Evolutionary conservation across 2,329 filamentous ascomycete genomes (phyloP), one percentile per base, ranked within the genome.

Genomic region (Fusarium musae): DNA sequence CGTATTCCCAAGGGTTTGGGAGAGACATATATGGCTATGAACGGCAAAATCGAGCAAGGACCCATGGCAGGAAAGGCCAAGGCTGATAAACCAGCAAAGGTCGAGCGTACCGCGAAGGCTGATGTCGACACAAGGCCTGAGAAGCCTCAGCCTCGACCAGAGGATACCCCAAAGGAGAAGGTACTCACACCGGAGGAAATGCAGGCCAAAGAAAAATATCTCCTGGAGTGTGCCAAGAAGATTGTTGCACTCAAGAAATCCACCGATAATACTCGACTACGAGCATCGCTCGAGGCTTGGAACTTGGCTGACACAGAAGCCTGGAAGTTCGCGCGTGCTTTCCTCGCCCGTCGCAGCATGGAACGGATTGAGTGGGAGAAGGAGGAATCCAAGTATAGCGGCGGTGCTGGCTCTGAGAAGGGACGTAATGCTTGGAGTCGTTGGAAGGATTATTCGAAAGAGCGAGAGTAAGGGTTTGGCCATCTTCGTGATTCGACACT

Each of bases 281-380:
- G 86, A 11, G 82, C 85, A 28, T 89, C 87, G 10, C 83, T 90
- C n/a, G 90, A 92, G 79, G 87, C 89, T 16, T 92, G 90, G 90
- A 91, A 90, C 78, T 79, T 94, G 72, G 92, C 90, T 1, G 93
- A 96, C 77, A 91, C 91, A 2, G 93, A 96, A 81, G 90, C 90
- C 3, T 96, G 93, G 93, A 89, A 89, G 77, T 95, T 95, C 78
- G 87, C 91, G 9, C 84, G 91, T 42, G 92, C 93, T 0, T 94
- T 88, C 72, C 83, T 90, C 57, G 92, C 92, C 23, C 83, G 92
- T 42, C 84, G 87, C 46, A 83, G 86, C 32, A 84, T 92, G 50
- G 92, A 94, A 84, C 84, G 92, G 63, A 80, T 85, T 74, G 85
- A 88, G 76, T 95, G 92, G 92, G 91, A 93, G 79, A 88, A 91